Conservation (phyloP, 768 basidiomycete species). For the Pleurotus platypus region DNA sequence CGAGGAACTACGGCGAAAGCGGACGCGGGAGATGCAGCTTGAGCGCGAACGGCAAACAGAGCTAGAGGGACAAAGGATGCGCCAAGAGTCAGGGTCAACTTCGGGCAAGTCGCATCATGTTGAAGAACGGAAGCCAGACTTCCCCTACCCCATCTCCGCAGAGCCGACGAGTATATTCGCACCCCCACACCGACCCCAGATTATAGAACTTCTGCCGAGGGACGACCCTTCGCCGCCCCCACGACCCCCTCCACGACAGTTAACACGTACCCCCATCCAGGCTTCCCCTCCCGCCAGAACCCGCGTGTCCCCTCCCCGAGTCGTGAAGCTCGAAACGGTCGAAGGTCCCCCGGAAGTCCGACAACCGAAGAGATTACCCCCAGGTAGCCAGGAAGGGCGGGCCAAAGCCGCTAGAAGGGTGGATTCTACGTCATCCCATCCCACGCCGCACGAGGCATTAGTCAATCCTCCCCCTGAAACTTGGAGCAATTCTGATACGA, state of each 20-base stretch:
- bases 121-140: background rate
- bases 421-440: constrained; percentile 17
- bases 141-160: constrained; percentile 3
- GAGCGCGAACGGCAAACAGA: constrained; percentile 3
- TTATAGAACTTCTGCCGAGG: constrained; percentile 1
- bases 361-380: constrained; percentile 37
- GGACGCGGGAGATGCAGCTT: background rate
- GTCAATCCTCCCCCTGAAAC: background rate
- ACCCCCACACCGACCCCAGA: background rate
- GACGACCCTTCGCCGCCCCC: background rate
- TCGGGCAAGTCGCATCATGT: background rate
- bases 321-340: constrained; percentile 5
- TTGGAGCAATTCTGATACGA: background rate
- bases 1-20: background rate
- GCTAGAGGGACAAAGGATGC: background rate
- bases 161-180: constrained; percentile 1
- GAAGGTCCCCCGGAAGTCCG: background rate
- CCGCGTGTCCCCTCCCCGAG: constrained; percentile 2
- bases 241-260: background rate
- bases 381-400: constrained; percentile 43
- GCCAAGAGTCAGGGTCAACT: background rate
- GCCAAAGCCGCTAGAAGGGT: constrained; percentile 43
- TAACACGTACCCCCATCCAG: background rate
- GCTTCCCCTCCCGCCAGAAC: background rate
- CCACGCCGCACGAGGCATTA: background rate